Evolutionary conservation across 768 basidiomycete genomes (phyloP).

Genomic region (Tylopilus plumbeoviolaceoides): DNA sequence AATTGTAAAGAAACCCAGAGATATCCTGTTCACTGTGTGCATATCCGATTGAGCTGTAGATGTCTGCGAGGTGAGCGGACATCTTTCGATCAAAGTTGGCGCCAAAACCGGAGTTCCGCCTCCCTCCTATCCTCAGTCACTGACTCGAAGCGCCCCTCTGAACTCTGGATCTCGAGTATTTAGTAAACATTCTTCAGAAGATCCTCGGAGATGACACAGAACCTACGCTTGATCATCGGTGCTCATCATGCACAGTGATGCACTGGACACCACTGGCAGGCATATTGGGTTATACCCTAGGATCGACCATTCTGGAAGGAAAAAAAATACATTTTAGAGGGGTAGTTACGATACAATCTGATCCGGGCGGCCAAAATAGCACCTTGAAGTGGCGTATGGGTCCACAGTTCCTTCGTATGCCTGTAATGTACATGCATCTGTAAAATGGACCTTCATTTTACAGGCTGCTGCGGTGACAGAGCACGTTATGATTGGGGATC

Average conservation of each 20-base stretch:
- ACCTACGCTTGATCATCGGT: not conserved
- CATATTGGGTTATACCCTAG: too few species aligned
- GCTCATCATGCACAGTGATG: too few species aligned
- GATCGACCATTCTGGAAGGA: too few species aligned
- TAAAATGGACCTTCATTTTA: too few species aligned
- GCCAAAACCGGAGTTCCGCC: not conserved
- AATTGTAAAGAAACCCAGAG: not conserved
- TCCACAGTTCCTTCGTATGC: too few species aligned
- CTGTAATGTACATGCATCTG: too few species aligned
- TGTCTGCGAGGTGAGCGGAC: not conserved
- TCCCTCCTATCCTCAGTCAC: not conserved
- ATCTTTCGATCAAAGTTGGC: not conserved
- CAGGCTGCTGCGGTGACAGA: too few species aligned
- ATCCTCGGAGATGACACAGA: not conserved
- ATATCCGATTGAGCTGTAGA: not conserved
- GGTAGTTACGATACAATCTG: not conserved
- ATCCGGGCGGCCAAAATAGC: not conserved
- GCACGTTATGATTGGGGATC: too few species aligned
- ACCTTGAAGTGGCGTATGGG: not conserved
- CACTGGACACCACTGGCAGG: not conserved
- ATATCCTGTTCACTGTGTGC: too few species aligned
- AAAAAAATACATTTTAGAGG: not conserved
- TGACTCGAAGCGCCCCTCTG: not conserved
- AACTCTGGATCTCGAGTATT: not conserved
- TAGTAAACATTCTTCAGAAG: not conserved